These are phyloP conservation scores for Ceratobasidium sp. DNA, from an alignment of 1,284 basidiomycete genomes.

Conservation along the genomic window DNA sequence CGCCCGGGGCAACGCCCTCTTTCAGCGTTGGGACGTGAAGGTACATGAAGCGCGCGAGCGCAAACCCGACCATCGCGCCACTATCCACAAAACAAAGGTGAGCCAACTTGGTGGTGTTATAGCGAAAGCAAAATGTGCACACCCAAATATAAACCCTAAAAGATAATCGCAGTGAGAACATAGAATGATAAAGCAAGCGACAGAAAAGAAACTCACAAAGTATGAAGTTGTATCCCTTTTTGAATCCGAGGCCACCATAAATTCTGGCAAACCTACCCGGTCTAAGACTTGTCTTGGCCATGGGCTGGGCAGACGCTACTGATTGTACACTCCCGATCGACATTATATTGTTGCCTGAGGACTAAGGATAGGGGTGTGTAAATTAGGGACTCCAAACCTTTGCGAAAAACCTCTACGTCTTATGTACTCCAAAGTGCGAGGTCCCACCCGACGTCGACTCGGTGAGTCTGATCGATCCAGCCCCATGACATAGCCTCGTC, in stretches of 20 bases:
- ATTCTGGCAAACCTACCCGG: no score
- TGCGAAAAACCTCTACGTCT: no score
- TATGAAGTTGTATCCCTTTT: constrained; percentile 36
- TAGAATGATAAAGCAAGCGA: not conserved
- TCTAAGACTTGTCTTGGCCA: no score
- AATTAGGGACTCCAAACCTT: no score
- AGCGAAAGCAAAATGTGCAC: not conserved
- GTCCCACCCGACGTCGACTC: no score
- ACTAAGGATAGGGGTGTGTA: no score
- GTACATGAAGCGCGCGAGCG: constrained; percentile 30
- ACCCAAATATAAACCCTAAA: constrained; percentile 37
- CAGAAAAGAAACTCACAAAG: not conserved
- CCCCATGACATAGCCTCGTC: no score
- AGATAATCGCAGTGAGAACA: not conserved
- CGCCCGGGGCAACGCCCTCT: constrained; percentile 4
- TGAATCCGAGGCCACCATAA: constrained; percentile 26
- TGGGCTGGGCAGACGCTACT: no score
- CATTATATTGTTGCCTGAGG: no score
- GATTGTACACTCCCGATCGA: no score
- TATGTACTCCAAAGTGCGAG: no score
- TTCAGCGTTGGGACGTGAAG: constrained; percentile 17
- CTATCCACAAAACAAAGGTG: not conserved
- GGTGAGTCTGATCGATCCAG: no score
- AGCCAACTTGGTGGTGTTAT: not conserved
- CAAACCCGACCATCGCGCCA: constrained; percentile 37